Evolutionary conservation across 2,329 filamentous ascomycete species (phyloP).

Genomic region (Endoconidiophora polonica): DNA sequence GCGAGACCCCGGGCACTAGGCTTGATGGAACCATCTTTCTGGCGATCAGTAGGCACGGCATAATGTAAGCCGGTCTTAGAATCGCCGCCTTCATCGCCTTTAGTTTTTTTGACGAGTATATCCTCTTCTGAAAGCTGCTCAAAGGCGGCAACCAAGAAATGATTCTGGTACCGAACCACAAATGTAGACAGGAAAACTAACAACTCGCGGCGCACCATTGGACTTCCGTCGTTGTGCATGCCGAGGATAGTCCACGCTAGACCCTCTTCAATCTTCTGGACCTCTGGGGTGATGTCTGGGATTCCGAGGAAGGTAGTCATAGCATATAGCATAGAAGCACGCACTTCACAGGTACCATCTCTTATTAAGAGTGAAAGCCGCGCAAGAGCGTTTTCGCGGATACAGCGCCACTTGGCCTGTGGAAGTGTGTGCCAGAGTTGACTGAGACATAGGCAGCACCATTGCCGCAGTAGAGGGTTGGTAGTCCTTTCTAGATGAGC

Average conservation of each 20-base stretch:
- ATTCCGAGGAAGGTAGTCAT: conserved; percentile 91
- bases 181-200: conserved; percentile 89
- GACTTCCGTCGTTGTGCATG: conserved; percentile 86
- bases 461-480: conserved; percentile 79
- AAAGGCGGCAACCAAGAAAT: conserved; percentile 80
- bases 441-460: conserved; percentile 89
- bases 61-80: conserved; percentile 49
- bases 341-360: conserved; percentile 80
- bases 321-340: conserved; percentile 83
- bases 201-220: conserved; percentile 83
- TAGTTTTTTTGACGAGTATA: conserved; percentile 43
- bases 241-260: conserved; percentile 78
- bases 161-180: conserved; percentile 75
- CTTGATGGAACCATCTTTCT: conserved; percentile 41
- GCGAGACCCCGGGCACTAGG: conserved; percentile 44
- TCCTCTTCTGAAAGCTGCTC: conserved; percentile 80
- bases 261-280: conserved; percentile 77
- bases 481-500: conserved; percentile 69
- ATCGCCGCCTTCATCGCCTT: conserved; percentile 37
- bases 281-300: conserved; percentile 77
- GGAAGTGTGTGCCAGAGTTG: conserved; percentile 84
- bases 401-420: conserved; percentile 92
- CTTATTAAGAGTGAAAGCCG: conserved; percentile 66
- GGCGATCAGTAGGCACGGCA: conserved; percentile 36
- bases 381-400: conserved; percentile 67